Conservation (phyloP, 768 basidiomycete genomes). For the Lactarius psammicola region DNA sequence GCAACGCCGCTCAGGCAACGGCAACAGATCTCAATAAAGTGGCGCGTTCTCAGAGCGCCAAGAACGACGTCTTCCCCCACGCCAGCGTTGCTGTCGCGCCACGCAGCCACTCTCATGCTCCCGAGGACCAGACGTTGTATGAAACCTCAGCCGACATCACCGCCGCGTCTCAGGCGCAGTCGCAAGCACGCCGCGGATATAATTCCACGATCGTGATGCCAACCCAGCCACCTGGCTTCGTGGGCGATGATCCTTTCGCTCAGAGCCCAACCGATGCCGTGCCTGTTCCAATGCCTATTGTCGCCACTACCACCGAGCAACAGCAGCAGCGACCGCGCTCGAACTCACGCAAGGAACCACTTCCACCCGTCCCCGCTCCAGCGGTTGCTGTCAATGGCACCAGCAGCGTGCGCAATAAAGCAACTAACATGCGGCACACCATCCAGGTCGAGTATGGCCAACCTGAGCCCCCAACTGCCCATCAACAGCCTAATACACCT, state of each 20-base stretch:
- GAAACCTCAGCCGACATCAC: slow-evolving; percentile 67
- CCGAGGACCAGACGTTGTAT: slow-evolving; percentile 46
- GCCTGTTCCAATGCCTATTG: slow-evolving; percentile 38
- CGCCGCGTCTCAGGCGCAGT: slow-evolving; percentile 35
- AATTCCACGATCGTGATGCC: slow-evolving; percentile 42
- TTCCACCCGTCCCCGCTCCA: slow-evolving; percentile 17
- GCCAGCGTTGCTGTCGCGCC: slow-evolving; percentile 34
- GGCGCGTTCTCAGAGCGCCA: slow-evolving; percentile 54
- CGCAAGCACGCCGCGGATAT: slow-evolving; percentile 34
- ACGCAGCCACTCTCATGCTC: slow-evolving; percentile 48
- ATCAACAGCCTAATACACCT: slow-evolving; percentile 19
- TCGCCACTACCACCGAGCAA: slow-evolving; percentile 32
- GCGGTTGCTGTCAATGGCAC: slow-evolving; percentile 36
- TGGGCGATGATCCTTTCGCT: slow-evolving; percentile 76
- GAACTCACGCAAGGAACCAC: slow-evolving; percentile 20
- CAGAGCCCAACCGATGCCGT: slow-evolving; percentile 27
- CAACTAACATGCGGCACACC: slow-evolving; percentile 73
- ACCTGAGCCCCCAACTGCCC: slow-evolving; percentile 34
- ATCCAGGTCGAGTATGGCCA: slow-evolving; percentile 96
- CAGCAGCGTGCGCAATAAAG: slow-evolving; percentile 44
- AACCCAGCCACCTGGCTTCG: slow-evolving; percentile 43
- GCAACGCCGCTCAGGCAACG: slow-evolving; percentile 44
- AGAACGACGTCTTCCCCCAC: slow-evolving; percentile 46
- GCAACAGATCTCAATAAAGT: slow-evolving; percentile 35
- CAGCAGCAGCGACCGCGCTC: slow-evolving; percentile 17